phyloP scores from a whole-genome alignment of 495 filamentous ascomycete genomes.

The Haplographium delicatum region DNA sequence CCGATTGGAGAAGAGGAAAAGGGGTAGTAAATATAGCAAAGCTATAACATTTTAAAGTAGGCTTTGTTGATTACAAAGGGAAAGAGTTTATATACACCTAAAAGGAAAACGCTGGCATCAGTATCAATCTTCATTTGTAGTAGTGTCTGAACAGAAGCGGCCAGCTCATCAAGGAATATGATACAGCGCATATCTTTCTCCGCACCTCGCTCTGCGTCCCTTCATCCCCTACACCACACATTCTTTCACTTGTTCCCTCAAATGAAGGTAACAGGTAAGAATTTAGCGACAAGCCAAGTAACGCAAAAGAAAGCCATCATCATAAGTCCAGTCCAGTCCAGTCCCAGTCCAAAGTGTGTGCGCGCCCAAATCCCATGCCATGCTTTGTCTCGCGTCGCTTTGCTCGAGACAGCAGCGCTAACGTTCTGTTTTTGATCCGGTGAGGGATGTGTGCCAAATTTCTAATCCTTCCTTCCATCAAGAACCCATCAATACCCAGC shows the following conservation, averaged over 20 bases:
- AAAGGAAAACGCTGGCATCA: background rate
- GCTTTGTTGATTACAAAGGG: no score
- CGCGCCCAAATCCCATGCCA: background rate
- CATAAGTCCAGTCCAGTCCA: constrained; percentile 6
- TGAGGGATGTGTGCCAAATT: constrained; percentile 16
- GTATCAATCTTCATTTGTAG: background rate
- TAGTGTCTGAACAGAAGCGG: background rate
- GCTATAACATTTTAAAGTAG: no score
- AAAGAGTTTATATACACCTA: no score
- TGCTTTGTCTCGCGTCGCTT: no score
- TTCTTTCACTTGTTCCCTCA: background rate
- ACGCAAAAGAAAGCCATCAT: no score
- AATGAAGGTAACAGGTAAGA: background rate
- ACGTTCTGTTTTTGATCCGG: constrained; percentile 19
- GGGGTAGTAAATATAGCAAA: no score
- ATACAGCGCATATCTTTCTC: no score
- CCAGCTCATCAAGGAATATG: constrained; percentile 6
- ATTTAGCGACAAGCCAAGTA: background rate
- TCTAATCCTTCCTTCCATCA: constrained; percentile 6
- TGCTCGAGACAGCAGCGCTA: background rate
- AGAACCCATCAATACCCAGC: constrained; percentile 1
- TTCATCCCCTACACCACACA: background rate
- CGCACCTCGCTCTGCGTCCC: background rate
- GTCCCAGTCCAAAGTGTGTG: no score
- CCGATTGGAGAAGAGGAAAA: no score